Percentiles rank a stretch among this genome's conserved stretches.
These are phyloP conservation scores for Mortierella antarctica DNA, from an alignment of 192 early-diverging fungal genomes.

Conservation along the genomic window DNA sequence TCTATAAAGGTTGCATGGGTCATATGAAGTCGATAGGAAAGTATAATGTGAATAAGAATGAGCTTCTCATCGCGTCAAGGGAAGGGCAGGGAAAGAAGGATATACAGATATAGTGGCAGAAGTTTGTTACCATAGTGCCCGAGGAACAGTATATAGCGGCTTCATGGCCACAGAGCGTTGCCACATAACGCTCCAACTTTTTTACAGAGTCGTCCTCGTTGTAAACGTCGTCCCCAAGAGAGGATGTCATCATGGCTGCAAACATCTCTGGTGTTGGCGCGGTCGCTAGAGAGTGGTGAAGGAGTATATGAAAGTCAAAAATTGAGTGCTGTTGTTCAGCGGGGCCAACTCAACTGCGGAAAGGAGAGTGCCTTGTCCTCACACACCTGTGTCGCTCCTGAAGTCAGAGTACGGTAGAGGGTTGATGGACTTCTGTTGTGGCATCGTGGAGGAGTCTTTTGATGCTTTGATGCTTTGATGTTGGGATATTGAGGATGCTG, in stretches of 20 bases:
- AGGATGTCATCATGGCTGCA: slow-evolving; percentile 65
- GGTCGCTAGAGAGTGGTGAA: slow-evolving; percentile 37
- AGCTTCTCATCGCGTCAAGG: not conserved
- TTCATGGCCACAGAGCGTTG: slow-evolving; percentile 77
- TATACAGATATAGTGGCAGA: not conserved
- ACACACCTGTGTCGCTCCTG: slow-evolving; percentile 61
- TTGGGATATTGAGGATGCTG: not conserved
- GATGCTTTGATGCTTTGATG: not conserved
- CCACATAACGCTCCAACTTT: slow-evolving; percentile 73
- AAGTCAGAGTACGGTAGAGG: slow-evolving; percentile 53
- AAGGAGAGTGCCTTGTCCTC: not conserved
- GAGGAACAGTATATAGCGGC: slow-evolving; percentile 82
- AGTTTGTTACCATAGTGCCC: slow-evolving; percentile 73
- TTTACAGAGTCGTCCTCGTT: slow-evolving; percentile 80
- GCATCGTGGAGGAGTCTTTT: not conserved
- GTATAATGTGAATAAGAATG: not conserved
- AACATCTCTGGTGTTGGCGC: slow-evolving; percentile 69
- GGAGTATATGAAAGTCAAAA: not conserved
- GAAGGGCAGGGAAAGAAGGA: not conserved
- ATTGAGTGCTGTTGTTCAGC: too few relatives aligned
- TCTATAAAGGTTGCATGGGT: slow-evolving; percentile 14
- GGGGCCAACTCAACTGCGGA: too few relatives aligned
- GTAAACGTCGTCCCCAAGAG: slow-evolving; percentile 69
- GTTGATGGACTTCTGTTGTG: slow-evolving; percentile 9
- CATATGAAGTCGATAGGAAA: not conserved